Evolutionary conservation across 192 early-diverging fungal species (phyloP), one percentile per base, ranked within the genome.

Genomic region (Geranomyces michiganensis): DNA sequence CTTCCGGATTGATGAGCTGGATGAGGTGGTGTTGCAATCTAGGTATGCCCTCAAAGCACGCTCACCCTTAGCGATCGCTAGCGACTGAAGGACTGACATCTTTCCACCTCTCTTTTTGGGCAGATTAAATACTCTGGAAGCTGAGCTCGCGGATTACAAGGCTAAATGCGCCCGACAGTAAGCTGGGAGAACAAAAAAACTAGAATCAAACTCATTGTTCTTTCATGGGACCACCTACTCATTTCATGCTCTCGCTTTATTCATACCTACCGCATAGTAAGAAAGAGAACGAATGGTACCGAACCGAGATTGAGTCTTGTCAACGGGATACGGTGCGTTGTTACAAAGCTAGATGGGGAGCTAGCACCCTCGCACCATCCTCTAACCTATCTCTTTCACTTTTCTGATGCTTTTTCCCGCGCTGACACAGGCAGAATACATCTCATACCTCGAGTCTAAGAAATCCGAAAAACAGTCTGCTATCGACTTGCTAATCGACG

Each of bases 211-310:
- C 51, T 26, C n/a, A 36, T 56, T 7, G 12, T 27, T 70, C 6
- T 9, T 14, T 24, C 9, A n/a, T 56, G 12, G 12, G 0, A 53
- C 0, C 44, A 8, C 1, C n/a, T 4, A 53, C 59, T 53, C 65
- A 62, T 13, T 22, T 33, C 22, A 0, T 2, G 13, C 17, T 31
- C 33, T 33, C 58, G 58, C 5, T 27, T 9, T 21, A 10, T 58
- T 58, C n/a, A 55, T 22, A 31, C 26, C 17, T 10, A 19, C 21
- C 36, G 17, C 24, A 26, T 21, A 84, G 83, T 59, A 85, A 85
- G 48, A 48, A 60, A 14, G 84, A 85, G 56, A 85, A 85, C 65
- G 81, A 80, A n/a, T 85, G 84, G 84, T 85, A 83, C 67, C 65
- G 81, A 4, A 56, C 76, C 15, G 84, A 85, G 62, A 83, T 85